Conservation (phyloP, 805 yeast species). For the Wickerhamiella brachini region DNA sequence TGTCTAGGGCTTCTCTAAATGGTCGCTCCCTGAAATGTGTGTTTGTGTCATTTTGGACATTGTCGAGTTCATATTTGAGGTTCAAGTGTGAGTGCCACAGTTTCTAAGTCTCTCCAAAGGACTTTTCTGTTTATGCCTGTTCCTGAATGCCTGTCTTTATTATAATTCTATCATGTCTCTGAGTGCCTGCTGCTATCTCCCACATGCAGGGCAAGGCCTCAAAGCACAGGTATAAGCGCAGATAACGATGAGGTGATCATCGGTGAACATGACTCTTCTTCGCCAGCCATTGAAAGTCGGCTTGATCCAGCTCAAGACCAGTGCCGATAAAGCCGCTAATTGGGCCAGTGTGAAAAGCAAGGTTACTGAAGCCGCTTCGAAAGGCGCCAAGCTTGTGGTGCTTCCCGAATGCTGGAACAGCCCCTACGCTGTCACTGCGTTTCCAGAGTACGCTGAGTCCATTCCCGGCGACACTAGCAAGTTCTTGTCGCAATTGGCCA, state of each 20-base stretch:
- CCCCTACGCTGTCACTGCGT: slow-evolving; percentile 80
- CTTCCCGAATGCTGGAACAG: slow-evolving; percentile 95
- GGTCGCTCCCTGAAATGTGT: too few relatives aligned
- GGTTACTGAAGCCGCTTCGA: slow-evolving; percentile 52
- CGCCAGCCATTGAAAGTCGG: slow-evolving; percentile 62
- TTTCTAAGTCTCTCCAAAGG: too few relatives aligned
- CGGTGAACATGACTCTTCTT: slow-evolving; percentile 20
- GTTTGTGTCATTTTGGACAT: too few relatives aligned
- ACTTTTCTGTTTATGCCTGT: too few relatives aligned
- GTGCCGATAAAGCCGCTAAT: slow-evolving; percentile 70
- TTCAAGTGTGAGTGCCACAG: too few relatives aligned
- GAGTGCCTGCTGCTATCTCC: too few relatives aligned
- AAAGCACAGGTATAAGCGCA: too few relatives aligned
- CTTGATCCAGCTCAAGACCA: slow-evolving; percentile 67
- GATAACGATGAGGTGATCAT: not conserved
- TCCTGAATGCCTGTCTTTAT: too few relatives aligned
- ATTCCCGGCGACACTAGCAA: slow-evolving; percentile 55
- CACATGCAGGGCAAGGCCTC: too few relatives aligned
- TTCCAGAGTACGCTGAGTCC: slow-evolving; percentile 76
- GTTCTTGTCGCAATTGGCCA: slow-evolving; percentile 55
- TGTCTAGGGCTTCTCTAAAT: too few relatives aligned
- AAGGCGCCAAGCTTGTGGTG: slow-evolving; percentile 58
- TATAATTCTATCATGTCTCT: too few relatives aligned
- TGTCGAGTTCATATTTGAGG: too few relatives aligned
- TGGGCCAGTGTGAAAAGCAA: slow-evolving; percentile 50